phyloP scores from a whole-genome alignment of 768 basidiomycete genomes.

The Lactarius sp. region DNA sequence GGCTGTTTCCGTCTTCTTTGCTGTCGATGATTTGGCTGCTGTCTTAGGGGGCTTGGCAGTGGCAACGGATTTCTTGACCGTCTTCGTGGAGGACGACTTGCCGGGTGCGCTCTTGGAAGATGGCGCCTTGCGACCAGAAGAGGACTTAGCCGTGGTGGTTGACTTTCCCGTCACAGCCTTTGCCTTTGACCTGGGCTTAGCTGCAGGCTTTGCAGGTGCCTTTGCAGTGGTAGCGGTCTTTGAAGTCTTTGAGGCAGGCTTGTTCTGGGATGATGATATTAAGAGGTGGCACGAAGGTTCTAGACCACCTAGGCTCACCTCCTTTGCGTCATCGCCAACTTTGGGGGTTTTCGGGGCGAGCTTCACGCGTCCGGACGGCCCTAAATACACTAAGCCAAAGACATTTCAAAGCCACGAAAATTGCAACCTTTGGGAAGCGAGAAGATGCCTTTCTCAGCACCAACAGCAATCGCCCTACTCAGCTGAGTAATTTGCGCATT shows the following conservation, averaged over 20 bases:
- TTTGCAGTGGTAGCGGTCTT: conserved; percentile 31
- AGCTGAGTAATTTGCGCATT: no score
- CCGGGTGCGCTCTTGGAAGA: conserved; percentile 22
- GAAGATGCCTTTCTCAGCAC: conserved; percentile 79
- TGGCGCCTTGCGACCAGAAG: conserved; percentile 30
- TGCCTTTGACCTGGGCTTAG: conserved; percentile 31
- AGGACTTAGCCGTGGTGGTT: conserved; percentile 31
- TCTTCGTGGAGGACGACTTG: conserved; percentile 20
- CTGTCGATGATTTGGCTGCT: conserved; percentile 28
- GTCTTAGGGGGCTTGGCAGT: conserved; percentile 16
- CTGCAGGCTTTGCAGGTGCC: conserved; percentile 30
- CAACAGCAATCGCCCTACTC: conserved; percentile 72
- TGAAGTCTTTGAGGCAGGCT: conserved; percentile 36
- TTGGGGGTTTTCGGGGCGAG: conserved; percentile 57
- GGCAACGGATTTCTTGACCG: conserved; percentile 18
- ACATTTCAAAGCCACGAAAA: not conserved
- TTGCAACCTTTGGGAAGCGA: conserved; percentile 77
- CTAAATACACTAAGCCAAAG: conserved; percentile 29
- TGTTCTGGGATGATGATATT: conserved; percentile 34
- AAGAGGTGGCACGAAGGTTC: conserved; percentile 17
- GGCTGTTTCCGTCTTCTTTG: conserved; percentile 29
- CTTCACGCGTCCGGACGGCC: conserved; percentile 53
- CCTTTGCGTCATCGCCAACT: conserved; percentile 50
- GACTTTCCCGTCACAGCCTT: conserved; percentile 31
- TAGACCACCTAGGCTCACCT: conserved; percentile 40